Evolutionary conservation across 2,329 filamentous ascomycete genomes (phyloP).

Genomic region (Venturia effusa): DNA sequence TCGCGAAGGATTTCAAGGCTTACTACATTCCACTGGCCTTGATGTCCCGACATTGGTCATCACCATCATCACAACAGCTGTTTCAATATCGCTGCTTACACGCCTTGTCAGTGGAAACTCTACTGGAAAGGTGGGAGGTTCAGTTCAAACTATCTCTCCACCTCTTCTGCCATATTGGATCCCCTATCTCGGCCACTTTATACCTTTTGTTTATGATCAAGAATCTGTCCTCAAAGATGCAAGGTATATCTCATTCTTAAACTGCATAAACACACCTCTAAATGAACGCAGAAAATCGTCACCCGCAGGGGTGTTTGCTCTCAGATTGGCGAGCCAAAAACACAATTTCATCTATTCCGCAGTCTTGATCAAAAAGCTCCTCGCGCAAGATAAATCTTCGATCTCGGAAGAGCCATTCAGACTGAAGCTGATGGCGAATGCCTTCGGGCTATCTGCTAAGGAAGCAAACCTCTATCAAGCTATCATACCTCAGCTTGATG

Average conservation of each 20-base stretch:
- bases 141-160: background rate
- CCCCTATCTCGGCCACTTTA: conserved; percentile 7
- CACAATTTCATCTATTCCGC: conserved; percentile 5
- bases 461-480: background rate
- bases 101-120: conserved; percentile 3
- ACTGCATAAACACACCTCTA: background rate
- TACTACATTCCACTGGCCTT: background rate
- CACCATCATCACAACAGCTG: background rate
- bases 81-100: conserved; percentile 1
- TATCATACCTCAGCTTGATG: background rate
- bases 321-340: background rate
- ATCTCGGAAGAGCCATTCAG: background rate
- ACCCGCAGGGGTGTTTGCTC: conserved; percentile 3
- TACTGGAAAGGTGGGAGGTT: background rate
- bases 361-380: conserved; percentile 4
- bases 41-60: conserved; percentile 4
- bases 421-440: background rate
- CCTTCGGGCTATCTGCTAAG: conserved; percentile 1
- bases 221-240: conserved; percentile 5
- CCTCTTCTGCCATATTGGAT: conserved; percentile 11
- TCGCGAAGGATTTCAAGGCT: background rate
- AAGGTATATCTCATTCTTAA: background rate
- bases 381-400: background rate
- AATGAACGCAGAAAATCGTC: background rate
- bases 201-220: conserved; percentile 1